Evolutionary conservation across 371 early-diverging fungal species (phyloP), one percentile per base, ranked within the genome.

Genomic region (Mucor lusitanicus): DNA sequence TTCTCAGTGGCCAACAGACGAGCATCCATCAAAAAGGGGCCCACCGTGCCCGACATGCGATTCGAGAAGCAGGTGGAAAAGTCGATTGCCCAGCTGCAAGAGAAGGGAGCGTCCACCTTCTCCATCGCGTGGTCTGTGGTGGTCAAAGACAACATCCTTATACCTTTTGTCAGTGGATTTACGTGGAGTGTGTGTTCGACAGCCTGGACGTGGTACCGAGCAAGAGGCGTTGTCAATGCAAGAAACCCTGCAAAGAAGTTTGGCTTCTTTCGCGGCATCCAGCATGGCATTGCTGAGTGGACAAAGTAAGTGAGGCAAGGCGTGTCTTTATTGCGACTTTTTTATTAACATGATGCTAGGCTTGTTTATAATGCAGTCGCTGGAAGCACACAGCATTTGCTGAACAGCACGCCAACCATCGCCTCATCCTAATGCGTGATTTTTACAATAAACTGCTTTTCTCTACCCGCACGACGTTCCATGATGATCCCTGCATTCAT

Each of bases 391-490:
- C 63, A 56, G 0, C 35, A 57, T 12, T 23, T 62, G 6, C 28
- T 59, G 30, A 65, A 48, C 13, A 59, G 46, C 23, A 35, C 46
- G 33, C 42, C 37, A 56, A 40, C 66, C 17, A 30, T 56, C 7
- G 42, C 62, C n/a, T 23, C 37, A 27, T 55, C 25, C 15, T 39
- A 54, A 27, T 68, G 63, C 5, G 63, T 25, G 5, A 63, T 68
- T 40, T 68, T 68, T 35, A 68, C 46, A 63, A 68, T 88, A 61
- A 81, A 80, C 42, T 86, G 79, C 67, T 73, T 84, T 69, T 88
- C 88, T 67, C 88, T 69, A 30, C 88, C 88, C 30, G 88, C 88
- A 28, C 83, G 77, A 21, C 88, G 82, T 53, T 83, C 74, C 68
- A 78, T 71, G 35, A 82, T 69, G 33, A 88, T 76, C 17, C 76